phyloP scores from a whole-genome alignment of 371 early-diverging fungal genomes.

The Apophysomyces trapeziformis region DNA sequence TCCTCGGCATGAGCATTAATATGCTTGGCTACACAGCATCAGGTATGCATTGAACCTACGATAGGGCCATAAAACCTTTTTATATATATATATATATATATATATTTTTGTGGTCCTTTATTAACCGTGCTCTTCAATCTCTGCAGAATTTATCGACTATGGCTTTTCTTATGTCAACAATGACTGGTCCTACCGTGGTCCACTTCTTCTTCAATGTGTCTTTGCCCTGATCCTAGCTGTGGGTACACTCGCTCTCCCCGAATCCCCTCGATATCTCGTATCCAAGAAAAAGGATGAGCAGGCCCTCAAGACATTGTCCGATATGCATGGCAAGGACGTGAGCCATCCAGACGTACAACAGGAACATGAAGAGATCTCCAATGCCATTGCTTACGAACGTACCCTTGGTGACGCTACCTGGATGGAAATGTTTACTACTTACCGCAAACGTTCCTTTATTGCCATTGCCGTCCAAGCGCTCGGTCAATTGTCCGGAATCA shows the following conservation, averaged over 20 bases:
- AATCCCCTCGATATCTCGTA: slow-evolving; percentile 58
- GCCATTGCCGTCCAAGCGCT: slow-evolving; percentile 69
- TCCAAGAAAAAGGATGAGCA: slow-evolving; percentile 47
- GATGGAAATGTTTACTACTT: slow-evolving; percentile 65
- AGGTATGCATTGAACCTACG: slow-evolving; percentile 15
- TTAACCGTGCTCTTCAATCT: background rate
- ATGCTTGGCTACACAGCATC: slow-evolving; percentile 46
- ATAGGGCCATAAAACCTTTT: background rate
- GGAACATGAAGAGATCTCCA: slow-evolving; percentile 78
- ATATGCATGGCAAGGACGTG: slow-evolving; percentile 63
- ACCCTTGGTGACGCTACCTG: slow-evolving; percentile 69
- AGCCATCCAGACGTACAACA: slow-evolving; percentile 57
- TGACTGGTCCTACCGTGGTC: slow-evolving; percentile 50
- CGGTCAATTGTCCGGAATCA: slow-evolving; percentile 72
- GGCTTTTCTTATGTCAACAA: slow-evolving; percentile 30
- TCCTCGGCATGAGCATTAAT: slow-evolving; percentile 44
- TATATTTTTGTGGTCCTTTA: no score
- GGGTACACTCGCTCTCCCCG: slow-evolving; percentile 51
- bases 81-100: background rate
- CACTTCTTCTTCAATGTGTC: slow-evolving; percentile 45
- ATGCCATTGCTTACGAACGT: slow-evolving; percentile 67
- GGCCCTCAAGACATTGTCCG: slow-evolving; percentile 70
- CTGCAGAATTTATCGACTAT: slow-evolving; percentile 45
- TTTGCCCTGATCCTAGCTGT: slow-evolving; percentile 45
- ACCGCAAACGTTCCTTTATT: slow-evolving; percentile 62